Conservation (phyloP, 1,284 basidiomycete species). For the Athelia sp. region DNA sequence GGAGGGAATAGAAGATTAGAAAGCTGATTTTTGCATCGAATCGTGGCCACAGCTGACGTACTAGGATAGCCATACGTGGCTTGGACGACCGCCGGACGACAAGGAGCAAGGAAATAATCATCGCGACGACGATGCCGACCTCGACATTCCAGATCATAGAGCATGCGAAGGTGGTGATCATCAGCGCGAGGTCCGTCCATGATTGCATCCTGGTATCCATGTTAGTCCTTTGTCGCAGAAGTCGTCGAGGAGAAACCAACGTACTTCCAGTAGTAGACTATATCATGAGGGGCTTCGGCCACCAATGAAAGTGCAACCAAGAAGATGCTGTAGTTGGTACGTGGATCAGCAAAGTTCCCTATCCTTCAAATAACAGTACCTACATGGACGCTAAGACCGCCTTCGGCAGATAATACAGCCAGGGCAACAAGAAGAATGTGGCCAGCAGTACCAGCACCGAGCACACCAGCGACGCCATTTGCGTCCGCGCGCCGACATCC, state of each 20-base stretch:
- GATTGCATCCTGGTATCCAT: slow-evolving; percentile 66
- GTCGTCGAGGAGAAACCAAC: slow-evolving; percentile 19
- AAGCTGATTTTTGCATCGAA: neutral
- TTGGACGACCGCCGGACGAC: slow-evolving; percentile 86
- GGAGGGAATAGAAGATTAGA: slow-evolving; percentile 3
- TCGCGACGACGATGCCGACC: slow-evolving; percentile 79
- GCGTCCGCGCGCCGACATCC: slow-evolving; percentile 81
- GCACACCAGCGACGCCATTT: slow-evolving; percentile 83
- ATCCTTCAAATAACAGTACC: slow-evolving; percentile 19
- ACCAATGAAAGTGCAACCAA: slow-evolving; percentile 83
- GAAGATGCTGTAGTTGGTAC: slow-evolving; percentile 49
- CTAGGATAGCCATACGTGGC: slow-evolving; percentile 46
- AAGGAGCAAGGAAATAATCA: slow-evolving; percentile 81
- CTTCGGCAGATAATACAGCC: slow-evolving; percentile 75
- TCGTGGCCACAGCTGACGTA: slow-evolving; percentile 15
- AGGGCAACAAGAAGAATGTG: slow-evolving; percentile 83
- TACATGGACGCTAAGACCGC: slow-evolving; percentile 78
- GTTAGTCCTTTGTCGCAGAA: slow-evolving; percentile 2
- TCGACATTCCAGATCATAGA: slow-evolving; percentile 80
- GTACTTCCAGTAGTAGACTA: slow-evolving; percentile 77
- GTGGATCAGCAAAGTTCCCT: neutral
- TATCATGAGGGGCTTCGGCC: slow-evolving; percentile 83
- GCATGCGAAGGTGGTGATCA: slow-evolving; percentile 79
- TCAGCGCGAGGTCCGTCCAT: slow-evolving; percentile 81
- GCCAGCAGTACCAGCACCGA: slow-evolving; percentile 72